Base-by-base conservation (phyloP, 2,329 filamentous ascomycete genomes). In the Lachnellula hyalina region DNA sequence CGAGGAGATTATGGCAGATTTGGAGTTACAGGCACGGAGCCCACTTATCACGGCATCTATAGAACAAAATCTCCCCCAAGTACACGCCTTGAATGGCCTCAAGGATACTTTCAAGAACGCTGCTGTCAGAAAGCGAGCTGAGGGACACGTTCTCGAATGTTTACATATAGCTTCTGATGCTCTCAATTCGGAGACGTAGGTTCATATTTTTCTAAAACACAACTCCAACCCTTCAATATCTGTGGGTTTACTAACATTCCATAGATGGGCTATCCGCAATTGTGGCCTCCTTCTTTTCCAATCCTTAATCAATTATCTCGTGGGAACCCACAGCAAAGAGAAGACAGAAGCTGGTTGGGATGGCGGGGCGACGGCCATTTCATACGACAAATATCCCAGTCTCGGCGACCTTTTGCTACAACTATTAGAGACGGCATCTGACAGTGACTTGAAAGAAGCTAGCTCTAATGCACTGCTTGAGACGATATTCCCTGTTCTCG, bases 61-160 rank as follows among this genome's bases (percentile, higher is more conserved):
- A 7, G 12, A 47, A 32, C 80, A 80, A 2, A 86, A 87, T 41
- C 74, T 97, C 4, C 87, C 91, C 0, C 93, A 99, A 71, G 94
- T 99, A 0, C 94, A 99, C 70, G 91, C 94, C 0, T 81, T 96
- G 67, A 99, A 99, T 68, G 96, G 89, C 57, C 75, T 99, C 54
- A 94, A 94, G 67, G 91, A 96, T 61, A 86, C 96, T 2, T 94
- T 96, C 71, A 93, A 89, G 54, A 91, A 86, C 62, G 90, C 90
- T 0, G 82, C 84, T 49, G 77, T 97, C 14, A 80, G 89, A 28
- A 83, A 83, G 53, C 80, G 81, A 51, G 88, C 90, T 0, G 90
- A 96, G 64, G 75, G 76, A 0, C 87, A 91, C 63, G 77, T 96
- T 7, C 84, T 88, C 8, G 77, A 83, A 32, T 86, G 86, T 35